Conservation (phyloP, 2,329 filamentous ascomycete species). For the Escovopsis sp. region DNA sequence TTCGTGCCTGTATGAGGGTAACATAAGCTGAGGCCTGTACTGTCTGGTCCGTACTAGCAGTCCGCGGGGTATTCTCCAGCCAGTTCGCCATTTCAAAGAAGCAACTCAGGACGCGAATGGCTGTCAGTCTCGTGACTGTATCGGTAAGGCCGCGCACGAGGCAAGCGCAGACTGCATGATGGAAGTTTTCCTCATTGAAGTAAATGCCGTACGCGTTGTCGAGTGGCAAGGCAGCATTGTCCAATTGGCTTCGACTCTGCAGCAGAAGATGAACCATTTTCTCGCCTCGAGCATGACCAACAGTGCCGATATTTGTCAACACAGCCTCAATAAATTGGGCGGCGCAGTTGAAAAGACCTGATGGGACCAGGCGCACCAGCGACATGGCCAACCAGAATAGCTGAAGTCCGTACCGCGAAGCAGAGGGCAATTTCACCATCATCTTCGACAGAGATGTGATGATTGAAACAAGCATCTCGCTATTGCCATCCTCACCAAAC, state of each 20-base stretch:
- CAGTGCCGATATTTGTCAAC: slow-evolving; percentile 47
- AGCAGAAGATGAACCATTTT: slow-evolving; percentile 46
- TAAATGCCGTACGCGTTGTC: slow-evolving; percentile 53
- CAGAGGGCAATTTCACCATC: slow-evolving; percentile 52
- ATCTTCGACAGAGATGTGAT: slow-evolving; percentile 54
- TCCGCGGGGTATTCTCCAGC: slow-evolving; percentile 1
- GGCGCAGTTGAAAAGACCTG: slow-evolving; percentile 49
- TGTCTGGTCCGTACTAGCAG: slow-evolving; percentile 6
- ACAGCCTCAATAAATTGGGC: slow-evolving; percentile 51
- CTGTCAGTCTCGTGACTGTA: slow-evolving; percentile 41
- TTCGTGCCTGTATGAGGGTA: slow-evolving; percentile 42
- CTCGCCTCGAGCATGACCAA: slow-evolving; percentile 42
- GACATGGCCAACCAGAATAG: slow-evolving; percentile 58
- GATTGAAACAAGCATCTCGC: slow-evolving; percentile 55
- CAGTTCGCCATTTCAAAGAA: slow-evolving; percentile 33
- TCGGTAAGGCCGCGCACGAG: slow-evolving; percentile 51
- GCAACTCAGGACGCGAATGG: slow-evolving; percentile 45
- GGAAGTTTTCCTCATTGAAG: slow-evolving; percentile 50
- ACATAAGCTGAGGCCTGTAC: slow-evolving; percentile 40
- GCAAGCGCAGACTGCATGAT: slow-evolving; percentile 51
- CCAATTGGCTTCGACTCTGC: slow-evolving; percentile 44
- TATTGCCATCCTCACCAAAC: slow-evolving; percentile 48
- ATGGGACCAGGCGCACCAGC: slow-evolving; percentile 47
- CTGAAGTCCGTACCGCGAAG: slow-evolving; percentile 53
- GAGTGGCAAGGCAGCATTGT: slow-evolving; percentile 45